phyloP scores from a whole-genome alignment of 768 basidiomycete species.

The Rhodocollybia butyracea region DNA sequence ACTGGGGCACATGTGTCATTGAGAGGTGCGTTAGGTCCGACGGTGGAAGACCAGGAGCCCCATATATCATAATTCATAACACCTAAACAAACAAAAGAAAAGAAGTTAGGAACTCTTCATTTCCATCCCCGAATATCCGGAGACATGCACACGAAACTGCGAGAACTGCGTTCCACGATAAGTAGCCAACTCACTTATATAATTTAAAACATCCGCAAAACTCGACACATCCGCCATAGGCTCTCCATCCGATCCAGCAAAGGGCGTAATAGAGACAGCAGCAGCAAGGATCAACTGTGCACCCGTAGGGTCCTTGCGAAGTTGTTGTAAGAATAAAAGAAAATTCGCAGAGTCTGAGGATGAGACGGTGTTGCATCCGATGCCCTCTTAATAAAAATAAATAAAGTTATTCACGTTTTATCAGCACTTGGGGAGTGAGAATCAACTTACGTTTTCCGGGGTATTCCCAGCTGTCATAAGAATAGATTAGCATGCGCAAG shows the following conservation, averaged over 20 bases:
- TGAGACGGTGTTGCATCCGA: conserved; percentile 65
- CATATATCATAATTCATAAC: conserved; percentile 61
- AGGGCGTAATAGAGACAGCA: conserved; percentile 67
- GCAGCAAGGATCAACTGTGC: conserved; percentile 67
- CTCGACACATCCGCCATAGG: conserved; percentile 61
- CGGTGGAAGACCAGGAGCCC: conserved; percentile 45
- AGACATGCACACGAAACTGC: too few relatives aligned
- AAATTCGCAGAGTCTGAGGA: conserved; percentile 70
- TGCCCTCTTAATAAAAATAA: too few relatives aligned
- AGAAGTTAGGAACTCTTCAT: too few relatives aligned
- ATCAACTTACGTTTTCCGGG: conserved; percentile 61
- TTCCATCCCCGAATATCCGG: too few relatives aligned
- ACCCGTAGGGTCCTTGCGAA: conserved; percentile 53
- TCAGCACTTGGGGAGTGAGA: too few relatives aligned
- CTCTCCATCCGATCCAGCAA: conserved; percentile 49
- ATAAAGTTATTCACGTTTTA: too few relatives aligned
- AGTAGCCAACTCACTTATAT: conserved; percentile 59
- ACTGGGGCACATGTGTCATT: conserved; percentile 63
- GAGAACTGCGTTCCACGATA: too few relatives aligned
- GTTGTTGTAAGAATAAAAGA: conserved; percentile 68
- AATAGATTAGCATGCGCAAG: not conserved
- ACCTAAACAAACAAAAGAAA: conserved; percentile 29
- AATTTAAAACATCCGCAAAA: conserved; percentile 71
- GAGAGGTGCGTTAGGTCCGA: conserved; percentile 86
- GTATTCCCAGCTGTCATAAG: conserved; percentile 69